These are phyloP conservation scores for Penicillium waksmanii DNA, from an alignment of 495 filamentous ascomycete species.

Conservation along the genomic window DNA sequence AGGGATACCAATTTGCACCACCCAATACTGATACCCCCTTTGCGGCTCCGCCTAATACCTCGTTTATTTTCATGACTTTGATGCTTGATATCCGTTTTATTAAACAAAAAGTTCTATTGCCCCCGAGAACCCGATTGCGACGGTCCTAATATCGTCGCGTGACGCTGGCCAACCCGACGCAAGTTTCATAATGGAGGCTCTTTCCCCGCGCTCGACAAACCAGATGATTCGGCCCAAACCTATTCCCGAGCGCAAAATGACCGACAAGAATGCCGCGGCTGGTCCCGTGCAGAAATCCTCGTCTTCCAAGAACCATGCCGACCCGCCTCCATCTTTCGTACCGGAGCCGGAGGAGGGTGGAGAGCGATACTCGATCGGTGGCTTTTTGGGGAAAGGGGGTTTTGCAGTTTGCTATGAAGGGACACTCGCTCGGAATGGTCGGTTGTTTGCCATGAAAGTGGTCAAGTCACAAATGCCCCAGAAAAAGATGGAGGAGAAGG, in stretches of 20 bases:
- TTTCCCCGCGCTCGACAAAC: slow-evolving; percentile 75
- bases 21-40: slow-evolving; percentile 36
- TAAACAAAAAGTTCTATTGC: slow-evolving; percentile 10
- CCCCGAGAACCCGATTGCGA: slow-evolving; percentile 16
- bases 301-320: slow-evolving; percentile 64
- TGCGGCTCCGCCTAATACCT: slow-evolving; percentile 17
- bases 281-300: slow-evolving; percentile 41
- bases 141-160: slow-evolving; percentile 25
- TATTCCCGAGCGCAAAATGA: slow-evolving; percentile 48
- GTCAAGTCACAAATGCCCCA: slow-evolving; percentile 85
- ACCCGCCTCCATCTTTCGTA: slow-evolving; percentile 76
- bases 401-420: slow-evolving; percentile 93
- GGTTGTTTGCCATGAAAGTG: slow-evolving; percentile 84
- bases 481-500: slow-evolving; percentile 88
- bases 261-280: slow-evolving; percentile 59
- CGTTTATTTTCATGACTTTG: slow-evolving; percentile 24
- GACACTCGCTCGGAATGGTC: slow-evolving; percentile 63
- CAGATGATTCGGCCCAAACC: slow-evolving; percentile 50
- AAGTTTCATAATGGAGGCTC: slow-evolving; percentile 60
- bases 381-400: slow-evolving; percentile 85
- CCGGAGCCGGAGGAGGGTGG: slow-evolving; percentile 74
- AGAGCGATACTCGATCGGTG: slow-evolving; percentile 81
- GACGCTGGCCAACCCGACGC: background rate
- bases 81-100: slow-evolving; percentile 24
- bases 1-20: slow-evolving; percentile 37